Percentiles rank a stretch among this genome's conserved stretches.
phyloP scores from a whole-genome alignment of 164 flowering plant species.

The Magnolia officinalis region DNA sequence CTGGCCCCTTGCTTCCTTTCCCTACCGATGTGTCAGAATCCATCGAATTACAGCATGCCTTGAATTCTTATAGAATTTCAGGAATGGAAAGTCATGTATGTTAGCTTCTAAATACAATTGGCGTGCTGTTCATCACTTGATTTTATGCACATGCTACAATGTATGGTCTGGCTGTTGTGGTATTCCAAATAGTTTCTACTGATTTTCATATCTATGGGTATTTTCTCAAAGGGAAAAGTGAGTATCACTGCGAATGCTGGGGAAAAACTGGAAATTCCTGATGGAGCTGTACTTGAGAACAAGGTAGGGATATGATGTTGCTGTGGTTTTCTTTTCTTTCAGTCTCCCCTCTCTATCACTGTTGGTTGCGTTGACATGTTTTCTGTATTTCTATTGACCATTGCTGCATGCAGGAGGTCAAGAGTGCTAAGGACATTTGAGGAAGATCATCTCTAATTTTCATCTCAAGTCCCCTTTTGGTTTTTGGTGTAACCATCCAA shows the following conservation, averaged over 20 bases:
- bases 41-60: no score
- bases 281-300: slow-evolving; percentile 43
- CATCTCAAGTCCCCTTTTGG: neutral
- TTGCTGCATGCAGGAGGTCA: slow-evolving; percentile 32
- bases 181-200: neutral
- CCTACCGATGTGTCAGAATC: no score
- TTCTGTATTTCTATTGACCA: neutral
- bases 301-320: slow-evolving; percentile 44
- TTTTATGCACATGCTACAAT: no score
- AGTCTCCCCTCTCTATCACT: neutral
- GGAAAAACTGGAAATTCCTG: slow-evolving; percentile 50
- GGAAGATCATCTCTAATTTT: neutral
- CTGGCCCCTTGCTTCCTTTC: no score
- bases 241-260: slow-evolving; percentile 38
- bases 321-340: slow-evolving; percentile 6
- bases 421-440: slow-evolving; percentile 40
- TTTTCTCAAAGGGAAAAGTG: slow-evolving; percentile 40
- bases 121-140: neutral
- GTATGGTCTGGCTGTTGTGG: neutral
- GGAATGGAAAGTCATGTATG: no score
- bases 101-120: neutral
- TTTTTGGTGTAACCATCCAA: neutral
- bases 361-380: neutral
- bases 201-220: neutral
- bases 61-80: no score